Base-by-base conservation (phyloP, 257 asterid genomes). In the Solanum infundibuliforme region DNA sequence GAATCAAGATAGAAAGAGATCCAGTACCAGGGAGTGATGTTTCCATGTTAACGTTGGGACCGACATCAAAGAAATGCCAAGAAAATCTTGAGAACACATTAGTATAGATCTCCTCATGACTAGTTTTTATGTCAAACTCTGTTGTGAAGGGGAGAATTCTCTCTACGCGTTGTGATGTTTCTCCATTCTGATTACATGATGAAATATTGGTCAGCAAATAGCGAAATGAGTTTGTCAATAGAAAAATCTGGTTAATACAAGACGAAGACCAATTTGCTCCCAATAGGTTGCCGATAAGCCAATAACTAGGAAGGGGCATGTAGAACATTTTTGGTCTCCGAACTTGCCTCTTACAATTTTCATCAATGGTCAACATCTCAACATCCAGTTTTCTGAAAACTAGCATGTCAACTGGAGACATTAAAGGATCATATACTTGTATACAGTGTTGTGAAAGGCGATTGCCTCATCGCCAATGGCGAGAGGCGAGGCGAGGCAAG, bases 221-320 rank as follows among this genome's bases (percentile, higher is more conserved):
- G 29, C 3, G 27, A 32, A 35, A 35, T 36, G 71, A 38, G 13
- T 10, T 46, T 35, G 39, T 16, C 62, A 36, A 7, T 8, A 75
- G 23, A 74, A 87, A 34, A 7, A 87, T 31, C 25, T 75, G 85
- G n/a, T 87, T 75, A 31, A 87, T 55, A 32, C 31, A 71, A 87
- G 77, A 87, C 0, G 79, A 83, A 35, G 76, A 87, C 88, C 88
- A 87, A 7, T 87, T 87, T 8, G 77, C 85, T 83, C 81, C 41
- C 77, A 87, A n/a, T 2, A 87, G 72, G n/a, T 87, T 23, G 18
- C 39, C 88, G 10, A 55, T 25, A 7, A 35, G 62, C 2, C 2
- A 4, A 8, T 20, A n/a, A 13, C 0, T 3, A 25, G 84, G 58
- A 46, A 2, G 1, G 1, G 86, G 86, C 76, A 87, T 75, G 88